These are phyloP conservation scores for Xylaria telfairii DNA, from an alignment of 495 filamentous ascomycete species.

Conservation along the genomic window DNA sequence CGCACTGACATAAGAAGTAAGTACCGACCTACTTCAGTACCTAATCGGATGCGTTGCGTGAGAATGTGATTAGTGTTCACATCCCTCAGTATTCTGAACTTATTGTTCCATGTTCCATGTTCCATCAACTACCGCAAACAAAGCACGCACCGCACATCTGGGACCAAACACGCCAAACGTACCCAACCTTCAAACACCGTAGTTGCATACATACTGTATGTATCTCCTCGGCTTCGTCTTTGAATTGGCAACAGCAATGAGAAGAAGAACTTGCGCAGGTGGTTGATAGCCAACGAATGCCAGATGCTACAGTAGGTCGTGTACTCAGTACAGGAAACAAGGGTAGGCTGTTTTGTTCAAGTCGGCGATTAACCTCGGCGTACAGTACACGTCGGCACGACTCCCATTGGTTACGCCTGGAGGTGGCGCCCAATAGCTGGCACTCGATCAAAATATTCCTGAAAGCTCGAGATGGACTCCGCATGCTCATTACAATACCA, in stretches of 20 bases:
- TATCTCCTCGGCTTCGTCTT: background rate
- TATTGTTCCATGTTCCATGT: too few relatives aligned
- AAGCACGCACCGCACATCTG: background rate
- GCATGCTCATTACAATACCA: background rate
- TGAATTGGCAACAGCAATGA: background rate
- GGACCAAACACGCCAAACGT: background rate
- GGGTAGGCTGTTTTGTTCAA: background rate
- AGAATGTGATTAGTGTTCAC: slow-evolving; percentile 1
- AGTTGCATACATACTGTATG: too few relatives aligned
- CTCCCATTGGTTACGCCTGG: slow-evolving; percentile 4
- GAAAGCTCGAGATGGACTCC: background rate
- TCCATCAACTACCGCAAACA: background rate
- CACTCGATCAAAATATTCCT: slow-evolving; percentile 1
- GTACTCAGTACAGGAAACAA: slow-evolving; percentile 4
- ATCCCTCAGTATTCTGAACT: too few relatives aligned
- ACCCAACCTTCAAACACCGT: background rate
- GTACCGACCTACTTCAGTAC: too few relatives aligned
- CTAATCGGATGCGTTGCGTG: background rate
- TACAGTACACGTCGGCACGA: background rate
- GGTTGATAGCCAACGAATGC: background rate
- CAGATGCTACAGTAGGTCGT: background rate
- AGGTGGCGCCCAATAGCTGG: slow-evolving; percentile 5
- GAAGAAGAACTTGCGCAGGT: background rate
- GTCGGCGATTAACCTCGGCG: slow-evolving; percentile 20
- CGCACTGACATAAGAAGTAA: background rate